phyloP scores from a whole-genome alignment of 148 eudicot species.

The Rhododendron molle region DNA sequence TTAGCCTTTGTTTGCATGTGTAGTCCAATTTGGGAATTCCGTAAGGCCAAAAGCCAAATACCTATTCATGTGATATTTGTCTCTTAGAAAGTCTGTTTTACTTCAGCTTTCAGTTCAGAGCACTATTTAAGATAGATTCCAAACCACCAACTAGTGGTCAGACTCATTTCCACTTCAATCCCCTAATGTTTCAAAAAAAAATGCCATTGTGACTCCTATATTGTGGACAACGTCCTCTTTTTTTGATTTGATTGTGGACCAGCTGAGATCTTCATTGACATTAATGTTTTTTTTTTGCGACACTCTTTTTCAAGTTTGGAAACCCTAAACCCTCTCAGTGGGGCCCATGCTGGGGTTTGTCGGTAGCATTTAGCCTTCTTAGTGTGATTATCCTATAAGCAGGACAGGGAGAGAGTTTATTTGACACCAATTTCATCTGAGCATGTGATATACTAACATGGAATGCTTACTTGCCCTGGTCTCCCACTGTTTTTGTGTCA shows the following conservation, averaged over 20 bases:
- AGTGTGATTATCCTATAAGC: not conserved
- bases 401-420: not conserved
- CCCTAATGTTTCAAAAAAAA: not conserved
- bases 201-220: not conserved
- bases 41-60: not conserved
- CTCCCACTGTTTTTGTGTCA: not conserved
- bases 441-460: not conserved
- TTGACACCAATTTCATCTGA: not conserved
- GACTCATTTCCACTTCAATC: not conserved
- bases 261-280: not conserved
- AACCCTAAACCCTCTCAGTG: not conserved
- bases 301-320: not conserved
- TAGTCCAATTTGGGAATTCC: not conserved
- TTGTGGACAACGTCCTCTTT: not conserved
- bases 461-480: not conserved
- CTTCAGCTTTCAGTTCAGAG: not conserved
- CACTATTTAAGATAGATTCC: not conserved
- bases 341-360: constrained; percentile 2
- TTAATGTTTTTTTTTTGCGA: not conserved
- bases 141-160: not conserved
- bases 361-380: not conserved
- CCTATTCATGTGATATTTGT: not conserved
- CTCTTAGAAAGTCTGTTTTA: not conserved
- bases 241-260: too few species aligned
- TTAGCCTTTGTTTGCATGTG: not conserved